Base-by-base conservation (phyloP, 2,329 filamentous ascomycete species). In the Aspergillus sp. region DNA sequence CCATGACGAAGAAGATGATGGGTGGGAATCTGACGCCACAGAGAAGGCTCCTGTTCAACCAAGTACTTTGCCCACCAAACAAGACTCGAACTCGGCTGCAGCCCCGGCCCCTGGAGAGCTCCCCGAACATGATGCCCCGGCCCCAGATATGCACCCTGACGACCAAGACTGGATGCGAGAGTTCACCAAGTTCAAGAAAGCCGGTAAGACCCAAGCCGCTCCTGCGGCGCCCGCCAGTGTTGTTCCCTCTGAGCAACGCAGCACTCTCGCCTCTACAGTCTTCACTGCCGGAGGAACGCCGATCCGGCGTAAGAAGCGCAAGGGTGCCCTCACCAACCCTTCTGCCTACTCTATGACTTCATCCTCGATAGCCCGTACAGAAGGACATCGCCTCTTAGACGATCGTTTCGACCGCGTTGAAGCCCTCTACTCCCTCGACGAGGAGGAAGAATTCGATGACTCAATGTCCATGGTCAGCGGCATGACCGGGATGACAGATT, bases 1-100 rank as follows among this genome's bases (percentile, higher is more conserved):
- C 48, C 56, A 71, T 13, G 70, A 71, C 7, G 81, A 84, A 5
- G 86, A 89, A 5, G 91, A 93, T 52, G 89, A 89, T 1, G 95
- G 93, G 5, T 99, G 93, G 93, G 93, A 97, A 75, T 96, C 92
- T 7, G 95, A 99, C 73, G 88, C 87, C 65, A 99, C 95, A 0
- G 91, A 88, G 71, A 96, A 89, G 79, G 88, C 89, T 4, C 74
- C 83, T 18, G 70, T 70, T 43, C 73, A 73, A n/a, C 76, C 60
- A 56, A 65, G 65, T 34, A 70, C 64, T 24, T 63, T 66, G 18
- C 57, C 68, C 48, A 47, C 55, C 1, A 61, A 58, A 26, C 49
- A 39, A 17, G 43, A 55, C 11, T 42, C 55, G 7, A 55, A 30
- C 15, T 30, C 26, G 8, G 26, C 26, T 30, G 26, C 63, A 32